phyloP scores from a whole-genome alignment of 768 basidiomycete species.

The Mycena metata region DNA sequence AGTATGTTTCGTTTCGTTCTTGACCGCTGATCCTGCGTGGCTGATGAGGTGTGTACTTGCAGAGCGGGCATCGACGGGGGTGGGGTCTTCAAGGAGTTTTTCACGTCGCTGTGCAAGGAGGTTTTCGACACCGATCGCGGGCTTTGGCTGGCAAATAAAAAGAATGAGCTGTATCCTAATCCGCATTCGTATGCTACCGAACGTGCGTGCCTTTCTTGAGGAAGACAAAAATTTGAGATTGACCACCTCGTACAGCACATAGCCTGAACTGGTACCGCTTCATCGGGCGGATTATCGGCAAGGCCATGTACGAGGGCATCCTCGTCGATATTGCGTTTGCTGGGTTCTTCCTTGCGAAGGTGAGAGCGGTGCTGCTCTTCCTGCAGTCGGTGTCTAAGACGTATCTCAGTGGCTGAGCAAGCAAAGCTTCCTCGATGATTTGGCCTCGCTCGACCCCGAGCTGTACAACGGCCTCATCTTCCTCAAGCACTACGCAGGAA shows the following conservation, averaged over 20 bases:
- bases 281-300: constrained; percentile 94
- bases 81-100: constrained; percentile 97
- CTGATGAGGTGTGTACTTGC: constrained; percentile 27
- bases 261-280: constrained; percentile 94
- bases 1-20: constrained; percentile 64
- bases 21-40: background rate
- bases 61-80: constrained; percentile 96
- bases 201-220: constrained; percentile 53
- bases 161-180: constrained; percentile 96
- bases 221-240: background rate
- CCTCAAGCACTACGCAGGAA: constrained; percentile 91
- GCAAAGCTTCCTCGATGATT: constrained; percentile 93
- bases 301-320: constrained; percentile 97
- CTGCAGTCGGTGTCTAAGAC: constrained; percentile 9
- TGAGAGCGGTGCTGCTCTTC: constrained; percentile 43
- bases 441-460: constrained; percentile 91
- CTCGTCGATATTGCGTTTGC: constrained; percentile 96
- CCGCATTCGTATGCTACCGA: constrained; percentile 94
- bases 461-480: constrained; percentile 93
- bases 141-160: constrained; percentile 90
- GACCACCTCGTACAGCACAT: constrained; percentile 68
- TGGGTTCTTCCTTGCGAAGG: constrained; percentile 93
- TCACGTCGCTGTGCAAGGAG: constrained; percentile 93
- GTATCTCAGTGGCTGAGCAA: constrained; percentile 84
- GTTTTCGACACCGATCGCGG: constrained; percentile 96